Percentiles rank a stretch among this genome's conserved stretches.
Conservation (phyloP, 306 rosid species). For the Alnus glutinosa region DNA sequence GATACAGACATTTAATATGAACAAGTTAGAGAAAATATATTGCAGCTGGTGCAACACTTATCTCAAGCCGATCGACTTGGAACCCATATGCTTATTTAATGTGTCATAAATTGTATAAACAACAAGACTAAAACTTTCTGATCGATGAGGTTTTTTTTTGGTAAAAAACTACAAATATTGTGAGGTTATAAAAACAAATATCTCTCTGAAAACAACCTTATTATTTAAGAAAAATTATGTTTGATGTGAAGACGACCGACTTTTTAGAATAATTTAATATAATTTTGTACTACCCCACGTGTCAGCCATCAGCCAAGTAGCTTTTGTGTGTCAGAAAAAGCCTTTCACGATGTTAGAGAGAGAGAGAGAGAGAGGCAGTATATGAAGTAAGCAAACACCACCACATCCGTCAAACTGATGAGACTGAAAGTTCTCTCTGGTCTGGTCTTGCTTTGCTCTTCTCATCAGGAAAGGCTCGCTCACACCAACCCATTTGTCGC, state of each 20-base stretch:
- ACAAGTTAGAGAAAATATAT: no score
- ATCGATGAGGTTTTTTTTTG: no score
- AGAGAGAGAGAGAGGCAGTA: constrained; percentile 16
- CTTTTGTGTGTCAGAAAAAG: constrained; percentile 57
- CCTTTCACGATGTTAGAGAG: constrained; percentile 36
- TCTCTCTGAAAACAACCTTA: background rate
- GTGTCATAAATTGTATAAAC: no score
- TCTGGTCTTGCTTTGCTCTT: no score
- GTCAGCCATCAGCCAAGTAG: constrained; percentile 35
- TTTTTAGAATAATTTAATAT: background rate
- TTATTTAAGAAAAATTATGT: background rate
- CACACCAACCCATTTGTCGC: constrained; percentile 23
- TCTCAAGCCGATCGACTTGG: no score
- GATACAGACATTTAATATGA: no score
- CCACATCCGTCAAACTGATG: constrained; percentile 28
- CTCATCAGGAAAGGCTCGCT: constrained; percentile 1
- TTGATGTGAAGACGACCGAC: background rate
- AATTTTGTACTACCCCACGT: constrained; percentile 28
- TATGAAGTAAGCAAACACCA: constrained; percentile 39
- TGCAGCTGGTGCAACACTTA: no score
- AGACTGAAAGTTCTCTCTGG: background rate
- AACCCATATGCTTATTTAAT: no score
- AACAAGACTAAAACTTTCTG: no score
- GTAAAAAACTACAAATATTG: background rate
- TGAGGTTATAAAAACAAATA: no score